Conservation (phyloP, 805 yeast species). For the Zygotorulaspora sp. region DNA sequence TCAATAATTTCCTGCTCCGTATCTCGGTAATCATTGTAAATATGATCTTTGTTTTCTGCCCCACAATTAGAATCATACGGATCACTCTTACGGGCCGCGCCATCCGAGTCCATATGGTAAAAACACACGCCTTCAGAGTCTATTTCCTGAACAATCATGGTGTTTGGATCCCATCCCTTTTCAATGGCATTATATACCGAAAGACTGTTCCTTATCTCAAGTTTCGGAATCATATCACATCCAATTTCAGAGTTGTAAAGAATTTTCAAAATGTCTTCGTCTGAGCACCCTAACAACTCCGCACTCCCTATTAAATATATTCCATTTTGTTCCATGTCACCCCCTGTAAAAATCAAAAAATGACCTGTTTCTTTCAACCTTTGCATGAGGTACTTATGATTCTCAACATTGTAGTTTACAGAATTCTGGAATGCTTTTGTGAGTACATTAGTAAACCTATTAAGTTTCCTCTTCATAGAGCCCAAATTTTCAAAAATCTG, state of each 20-base stretch:
- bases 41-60: constrained; percentile 10
- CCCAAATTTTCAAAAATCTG: constrained; percentile 68
- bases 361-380: constrained; percentile 63
- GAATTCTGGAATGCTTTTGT: constrained; percentile 72
- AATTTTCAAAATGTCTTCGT: constrained; percentile 42
- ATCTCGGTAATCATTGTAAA: constrained; percentile 31
- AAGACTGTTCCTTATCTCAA: constrained; percentile 31
- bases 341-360: constrained; percentile 69
- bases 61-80: constrained; percentile 4
- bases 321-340: constrained; percentile 64
- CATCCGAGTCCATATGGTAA: constrained; percentile 20
- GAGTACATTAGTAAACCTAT: constrained; percentile 67
- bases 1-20: constrained; percentile 29
- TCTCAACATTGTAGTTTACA: constrained; percentile 52
- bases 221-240: constrained; percentile 40
- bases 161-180: constrained; percentile 22
- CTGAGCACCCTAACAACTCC: constrained; percentile 37
- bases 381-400: constrained; percentile 49
- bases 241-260: constrained; percentile 48
- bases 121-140: constrained; percentile 28
- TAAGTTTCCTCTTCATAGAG: constrained; percentile 71
- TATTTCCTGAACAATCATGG: constrained; percentile 31
- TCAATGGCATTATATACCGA: constrained; percentile 25
- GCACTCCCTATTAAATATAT: constrained; percentile 73
- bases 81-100: constrained; percentile 9